A percentile compares a stretch with the other conserved stretches of the same genome.
Evolutionary conservation across 1,284 basidiomycete genomes (phyloP).

Genomic region (Cutaneotrichosporon sp.): DNA sequence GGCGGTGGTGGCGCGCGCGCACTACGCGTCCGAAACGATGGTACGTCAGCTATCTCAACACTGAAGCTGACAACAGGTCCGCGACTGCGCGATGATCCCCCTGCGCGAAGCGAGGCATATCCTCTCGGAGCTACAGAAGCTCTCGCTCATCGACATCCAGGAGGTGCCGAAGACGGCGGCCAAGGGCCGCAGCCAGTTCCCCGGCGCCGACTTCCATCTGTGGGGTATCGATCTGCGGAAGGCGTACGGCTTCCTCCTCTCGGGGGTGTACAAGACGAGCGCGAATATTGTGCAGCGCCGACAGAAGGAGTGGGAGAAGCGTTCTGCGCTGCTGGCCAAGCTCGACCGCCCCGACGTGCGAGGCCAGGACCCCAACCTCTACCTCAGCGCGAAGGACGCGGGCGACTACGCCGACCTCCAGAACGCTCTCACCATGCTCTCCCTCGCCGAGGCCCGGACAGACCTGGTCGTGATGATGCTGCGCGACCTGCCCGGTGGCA

Average conservation of each 20-base stretch:
- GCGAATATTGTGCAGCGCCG: conserved; percentile 76
- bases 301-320: conserved; percentile 67
- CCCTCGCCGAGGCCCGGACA: conserved; percentile 73
- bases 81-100: conserved; percentile 89
- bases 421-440: conserved; percentile 66
- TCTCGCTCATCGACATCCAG: conserved; percentile 81
- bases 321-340: conserved; percentile 71
- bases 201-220: conserved; percentile 56
- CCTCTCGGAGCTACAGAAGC: conserved; percentile 73
- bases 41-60: conserved; percentile 59
- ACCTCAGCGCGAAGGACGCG: conserved; percentile 48
- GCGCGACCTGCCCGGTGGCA: conserved; percentile 63
- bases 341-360: conserved; percentile 76
- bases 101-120: conserved; percentile 82
- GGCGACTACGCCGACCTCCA: conserved; percentile 51
- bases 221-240: conserved; percentile 87
- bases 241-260: conserved; percentile 73
- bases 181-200: conserved; percentile 63
- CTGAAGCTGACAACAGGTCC: conserved; percentile 63
- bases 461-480: conserved; percentile 83
- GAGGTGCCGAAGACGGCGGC: conserved; percentile 87
- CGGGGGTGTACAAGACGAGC: conserved; percentile 79
- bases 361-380: conserved; percentile 59
- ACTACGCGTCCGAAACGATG: conserved; percentile 96
- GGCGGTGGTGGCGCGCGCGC: conserved; percentile 76